Conservation (phyloP, 1,284 basidiomycete species). For the Leccinum angustisporum region DNA sequence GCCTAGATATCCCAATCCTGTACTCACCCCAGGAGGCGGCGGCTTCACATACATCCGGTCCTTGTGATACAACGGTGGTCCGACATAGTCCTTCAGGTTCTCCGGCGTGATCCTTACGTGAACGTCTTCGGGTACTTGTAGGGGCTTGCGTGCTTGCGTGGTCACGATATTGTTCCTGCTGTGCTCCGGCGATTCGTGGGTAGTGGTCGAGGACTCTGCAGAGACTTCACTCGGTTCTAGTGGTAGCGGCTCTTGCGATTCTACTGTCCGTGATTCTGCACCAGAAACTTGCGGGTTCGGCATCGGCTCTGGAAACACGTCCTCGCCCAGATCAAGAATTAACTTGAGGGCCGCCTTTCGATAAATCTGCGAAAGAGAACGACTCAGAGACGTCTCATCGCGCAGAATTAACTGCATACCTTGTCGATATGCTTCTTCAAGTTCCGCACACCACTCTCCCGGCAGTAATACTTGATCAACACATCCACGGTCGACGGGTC, state of each 20-base stretch:
- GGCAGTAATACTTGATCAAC: slow-evolving; percentile 95
- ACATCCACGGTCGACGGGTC: slow-evolving; percentile 82
- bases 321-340: slow-evolving; percentile 90
- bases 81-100: slow-evolving; percentile 94
- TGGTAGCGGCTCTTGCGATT: slow-evolving; percentile 41
- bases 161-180: slow-evolving; percentile 55
- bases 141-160: slow-evolving; percentile 77
- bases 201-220: slow-evolving; percentile 13
- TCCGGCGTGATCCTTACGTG: slow-evolving; percentile 83
- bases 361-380: slow-evolving; percentile 69
- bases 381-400: not conserved
- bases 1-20: slow-evolving; percentile 92
- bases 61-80: slow-evolving; percentile 93
- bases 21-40: slow-evolving; percentile 91
- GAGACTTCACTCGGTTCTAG: slow-evolving; percentile 34
- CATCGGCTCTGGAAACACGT: slow-evolving; percentile 74
- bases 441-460: slow-evolving; percentile 94
- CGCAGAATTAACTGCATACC: slow-evolving; percentile 42
- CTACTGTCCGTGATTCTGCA: slow-evolving; percentile 32
- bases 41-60: slow-evolving; percentile 85
- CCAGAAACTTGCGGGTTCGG: slow-evolving; percentile 21
- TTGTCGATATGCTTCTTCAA: slow-evolving; percentile 97
- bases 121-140: slow-evolving; percentile 79
- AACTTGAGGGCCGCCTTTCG: slow-evolving; percentile 95
- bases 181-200: slow-evolving; percentile 30